phyloP scores from a whole-genome alignment of 176 grass and related monocot genomes.

The Aegilops speltoides region DNA sequence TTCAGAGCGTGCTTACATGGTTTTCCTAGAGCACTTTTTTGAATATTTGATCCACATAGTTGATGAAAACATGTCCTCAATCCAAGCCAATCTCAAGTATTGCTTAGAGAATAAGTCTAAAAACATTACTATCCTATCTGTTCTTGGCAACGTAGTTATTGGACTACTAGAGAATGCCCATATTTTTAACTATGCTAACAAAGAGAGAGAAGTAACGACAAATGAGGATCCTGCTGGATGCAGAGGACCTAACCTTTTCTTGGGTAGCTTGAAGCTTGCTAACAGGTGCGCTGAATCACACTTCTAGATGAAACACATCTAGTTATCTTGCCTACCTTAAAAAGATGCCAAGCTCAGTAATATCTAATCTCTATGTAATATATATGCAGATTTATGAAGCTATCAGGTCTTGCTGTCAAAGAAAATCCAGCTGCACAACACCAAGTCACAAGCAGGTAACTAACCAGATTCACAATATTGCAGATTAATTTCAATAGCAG shows the following conservation, averaged over 20 bases:
- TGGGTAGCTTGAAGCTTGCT: conserved; percentile 47
- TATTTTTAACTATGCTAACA: conserved; percentile 23
- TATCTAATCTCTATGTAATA: not conserved
- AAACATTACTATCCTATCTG: conserved; percentile 42
- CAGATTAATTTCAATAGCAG: conserved; percentile 1
- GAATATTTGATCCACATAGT: conserved; percentile 42
- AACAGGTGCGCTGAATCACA: conserved; percentile 47
- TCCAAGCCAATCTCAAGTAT: conserved; percentile 35
- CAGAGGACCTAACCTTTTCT: conserved; percentile 10
- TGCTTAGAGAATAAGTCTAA: conserved; percentile 40
- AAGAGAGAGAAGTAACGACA: conserved; percentile 18
- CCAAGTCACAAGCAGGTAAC: conserved; percentile 44
- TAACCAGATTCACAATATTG: not conserved
- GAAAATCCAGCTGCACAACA: conserved; percentile 39
- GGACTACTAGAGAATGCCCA: conserved; percentile 35
- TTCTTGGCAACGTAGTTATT: conserved; percentile 52
- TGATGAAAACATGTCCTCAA: conserved; percentile 45
- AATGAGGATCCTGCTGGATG: conserved; percentile 2
- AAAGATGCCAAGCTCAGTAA: not conserved
- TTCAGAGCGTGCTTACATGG: conserved; percentile 30
- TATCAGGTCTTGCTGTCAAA: conserved; percentile 42
- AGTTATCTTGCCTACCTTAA: not conserved
- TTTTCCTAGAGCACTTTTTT: conserved; percentile 45
- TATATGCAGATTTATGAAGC: conserved; percentile 56
- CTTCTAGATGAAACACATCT: not conserved